phyloP scores from a whole-genome alignment of 2,329 filamentous ascomycete genomes.

The Aspergillus phoenicis region DNA sequence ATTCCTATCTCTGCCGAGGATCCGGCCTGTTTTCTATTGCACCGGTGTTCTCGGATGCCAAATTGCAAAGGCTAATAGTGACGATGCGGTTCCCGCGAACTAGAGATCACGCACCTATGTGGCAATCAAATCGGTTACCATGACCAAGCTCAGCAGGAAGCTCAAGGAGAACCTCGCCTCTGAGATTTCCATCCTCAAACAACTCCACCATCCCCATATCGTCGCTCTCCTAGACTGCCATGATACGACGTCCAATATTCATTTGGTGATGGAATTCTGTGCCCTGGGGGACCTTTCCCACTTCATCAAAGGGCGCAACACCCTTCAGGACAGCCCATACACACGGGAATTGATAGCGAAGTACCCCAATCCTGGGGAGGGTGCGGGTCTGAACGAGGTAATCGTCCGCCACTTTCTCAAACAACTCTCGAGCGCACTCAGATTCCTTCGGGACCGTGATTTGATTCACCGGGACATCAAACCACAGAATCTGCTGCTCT shows the following conservation, averaged over 20 bases:
- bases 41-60: not conserved
- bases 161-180: constrained; percentile 93
- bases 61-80: constrained; percentile 1
- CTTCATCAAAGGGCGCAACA: constrained; percentile 93
- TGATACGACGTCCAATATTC: constrained; percentile 84
- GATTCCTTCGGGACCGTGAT: constrained; percentile 81
- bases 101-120: constrained; percentile 80
- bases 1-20: not conserved
- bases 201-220: constrained; percentile 92
- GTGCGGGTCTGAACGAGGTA: constrained; percentile 87
- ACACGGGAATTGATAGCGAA: constrained; percentile 90
- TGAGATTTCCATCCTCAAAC: constrained; percentile 94
- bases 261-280: constrained; percentile 98
- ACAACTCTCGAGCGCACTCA: constrained; percentile 86
- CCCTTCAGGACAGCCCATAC: constrained; percentile 72
- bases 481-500: constrained; percentile 89
- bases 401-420: constrained; percentile 94
- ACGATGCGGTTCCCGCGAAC: constrained; percentile 17
- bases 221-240: constrained; percentile 94
- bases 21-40: not conserved
- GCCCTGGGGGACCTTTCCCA: constrained; percentile 90
- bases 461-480: constrained; percentile 97
- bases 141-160: constrained; percentile 89
- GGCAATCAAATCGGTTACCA: constrained; percentile 94
- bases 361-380: constrained; percentile 80